These are phyloP conservation scores for Lachancea sp. DNA, from an alignment of 805 yeast species.

Conservation along the genomic window DNA sequence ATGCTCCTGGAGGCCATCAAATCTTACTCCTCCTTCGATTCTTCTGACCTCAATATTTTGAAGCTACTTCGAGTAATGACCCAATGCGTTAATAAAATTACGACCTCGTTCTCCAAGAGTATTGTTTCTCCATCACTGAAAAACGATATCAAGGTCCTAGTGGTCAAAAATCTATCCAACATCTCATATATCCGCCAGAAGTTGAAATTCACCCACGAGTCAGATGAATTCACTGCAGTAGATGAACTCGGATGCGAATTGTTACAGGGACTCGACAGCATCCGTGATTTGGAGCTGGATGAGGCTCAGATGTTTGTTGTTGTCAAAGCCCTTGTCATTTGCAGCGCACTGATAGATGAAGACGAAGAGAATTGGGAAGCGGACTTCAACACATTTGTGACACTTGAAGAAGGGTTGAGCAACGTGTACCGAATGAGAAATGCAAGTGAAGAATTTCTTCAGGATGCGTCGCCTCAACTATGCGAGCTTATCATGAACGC, in stretches of 20 bases:
- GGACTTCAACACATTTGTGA: constrained; percentile 65
- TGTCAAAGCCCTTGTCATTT: constrained; percentile 30
- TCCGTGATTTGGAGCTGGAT: constrained; percentile 10
- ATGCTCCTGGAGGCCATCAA: constrained; percentile 12
- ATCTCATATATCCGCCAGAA: background rate
- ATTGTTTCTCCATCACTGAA: background rate
- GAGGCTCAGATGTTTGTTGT: constrained; percentile 13
- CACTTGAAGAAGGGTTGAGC: constrained; percentile 67
- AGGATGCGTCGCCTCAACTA: constrained; percentile 33
- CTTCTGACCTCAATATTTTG: constrained; percentile 6
- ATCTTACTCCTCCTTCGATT: background rate
- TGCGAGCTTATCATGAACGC: constrained; percentile 1
- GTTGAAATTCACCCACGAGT: background rate
- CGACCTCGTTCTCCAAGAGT: constrained; percentile 8
- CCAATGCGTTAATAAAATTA: constrained; percentile 12
- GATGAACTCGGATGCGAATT: constrained; percentile 20
- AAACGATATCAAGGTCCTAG: background rate
- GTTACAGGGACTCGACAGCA: constrained; percentile 18
- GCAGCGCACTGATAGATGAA: constrained; percentile 39
- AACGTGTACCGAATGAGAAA: constrained; percentile 53
- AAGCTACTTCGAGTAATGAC: constrained; percentile 11
- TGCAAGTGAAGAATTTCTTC: constrained; percentile 49
- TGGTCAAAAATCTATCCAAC: background rate
- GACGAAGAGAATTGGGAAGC: constrained; percentile 43
- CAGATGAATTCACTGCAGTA: constrained; percentile 7